Percentiles rank a stretch among this genome's conserved stretches.
Conservation (phyloP, 116 monocot species). For the Posidonia oceanica region DNA sequence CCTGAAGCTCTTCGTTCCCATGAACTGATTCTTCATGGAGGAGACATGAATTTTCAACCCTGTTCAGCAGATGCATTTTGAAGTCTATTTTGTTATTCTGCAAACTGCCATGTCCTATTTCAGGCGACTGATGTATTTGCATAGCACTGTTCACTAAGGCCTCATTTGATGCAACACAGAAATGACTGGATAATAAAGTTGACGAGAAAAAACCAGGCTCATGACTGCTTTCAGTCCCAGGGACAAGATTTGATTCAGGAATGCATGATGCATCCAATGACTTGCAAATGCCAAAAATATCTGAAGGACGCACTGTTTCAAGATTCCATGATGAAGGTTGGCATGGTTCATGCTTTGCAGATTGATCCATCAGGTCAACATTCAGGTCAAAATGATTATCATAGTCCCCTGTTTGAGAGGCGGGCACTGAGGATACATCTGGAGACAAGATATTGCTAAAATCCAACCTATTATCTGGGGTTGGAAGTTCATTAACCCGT, state of each 20-base stretch:
- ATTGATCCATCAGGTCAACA: constrained; percentile 2
- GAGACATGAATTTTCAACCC: constrained; percentile 1
- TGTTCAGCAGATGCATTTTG: background rate
- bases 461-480: constrained; percentile 1
- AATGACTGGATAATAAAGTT: constrained; percentile 6
- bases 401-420: constrained; percentile 5
- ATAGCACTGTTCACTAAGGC: background rate
- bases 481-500: constrained; percentile 15
- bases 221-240: constrained; percentile 11
- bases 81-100: constrained; percentile 3
- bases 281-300: constrained; percentile 37
- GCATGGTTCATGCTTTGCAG: constrained; percentile 7
- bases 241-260: constrained; percentile 42
- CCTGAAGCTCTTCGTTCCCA: constrained; percentile 29
- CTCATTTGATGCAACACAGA: constrained; percentile 12
- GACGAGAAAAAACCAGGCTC: constrained; percentile 17
- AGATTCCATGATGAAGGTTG: constrained; percentile 9
- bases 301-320: constrained; percentile 21
- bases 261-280: constrained; percentile 36
- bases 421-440: constrained; percentile 5
- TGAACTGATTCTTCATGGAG: constrained; percentile 38
- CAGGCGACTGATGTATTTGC: constrained; percentile 1
- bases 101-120: constrained; percentile 4
- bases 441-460: constrained; percentile 6
- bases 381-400: background rate